Base-by-base conservation (phyloP, 192 early-diverging fungal genomes). In the Backusella tuberculispora region DNA sequence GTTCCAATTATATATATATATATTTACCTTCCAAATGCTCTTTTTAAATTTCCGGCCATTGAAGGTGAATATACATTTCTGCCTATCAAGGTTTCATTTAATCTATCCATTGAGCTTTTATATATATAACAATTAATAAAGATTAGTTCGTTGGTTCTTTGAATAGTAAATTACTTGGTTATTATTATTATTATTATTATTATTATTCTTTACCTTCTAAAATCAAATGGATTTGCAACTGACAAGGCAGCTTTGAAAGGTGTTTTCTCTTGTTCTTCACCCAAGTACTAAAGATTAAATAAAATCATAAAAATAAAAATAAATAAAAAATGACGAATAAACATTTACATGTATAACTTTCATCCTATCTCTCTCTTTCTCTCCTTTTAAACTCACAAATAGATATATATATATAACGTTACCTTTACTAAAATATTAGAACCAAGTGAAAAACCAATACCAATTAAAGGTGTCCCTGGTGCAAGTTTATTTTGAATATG, bases 371-470 rank as follows among this genome's bases (percentile, higher is more conserved):
- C n/a, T 21, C 15, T 34, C n/a, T 29, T 8, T 13, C 19, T 8
- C 15, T 65, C 24, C 13, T 67, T 17, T 67, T 5, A 56, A 15
- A 8, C 29, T 1, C 29, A 34, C 29, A 40, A 17, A 65, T 65
- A 64, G 3, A 45, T 45, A 45, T 8, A 8, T 45, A 14, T 46
- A 13, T 19, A 44, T 6, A 53, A 17, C 17, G 6, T 73, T 86
- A 85, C 88, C 85, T 97, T 99, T 70, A 93, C 91, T 48, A 99
- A 68, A 46, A 99, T 88, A 74, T 99, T 99, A 37, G 95, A 88
- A 21, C 97, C 97, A 63, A 98, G 84, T 47, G 93, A 95, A 79
- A 92, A 99, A n/a, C 97, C 97, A 70, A 95, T 85, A 40, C 89
- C 94, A 50, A 96, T 78, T 67, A 97, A 76, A 26, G 92, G 86